A percentile compares a stretch with the other conserved stretches of the same genome.
phyloP scores from a whole-genome alignment of 805 yeast species.

The Candida ponderosae region DNA sequence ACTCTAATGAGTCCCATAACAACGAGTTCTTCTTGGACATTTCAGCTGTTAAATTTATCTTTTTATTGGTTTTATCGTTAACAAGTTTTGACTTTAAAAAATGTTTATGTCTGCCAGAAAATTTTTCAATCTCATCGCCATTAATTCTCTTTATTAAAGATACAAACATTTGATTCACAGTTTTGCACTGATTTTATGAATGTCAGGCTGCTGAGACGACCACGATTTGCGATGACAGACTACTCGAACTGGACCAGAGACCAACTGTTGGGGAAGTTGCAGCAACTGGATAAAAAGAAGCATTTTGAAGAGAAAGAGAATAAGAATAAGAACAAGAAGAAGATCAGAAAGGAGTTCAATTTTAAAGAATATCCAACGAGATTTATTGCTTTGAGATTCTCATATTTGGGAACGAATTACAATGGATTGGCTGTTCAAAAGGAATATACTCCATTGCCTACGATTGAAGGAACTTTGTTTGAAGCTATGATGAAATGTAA shows the following conservation, averaged over 20 bases:
- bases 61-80: constrained; percentile 1
- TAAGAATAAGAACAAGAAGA: constrained; percentile 8
- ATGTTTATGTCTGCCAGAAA: background rate
- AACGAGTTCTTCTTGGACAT: constrained; percentile 33
- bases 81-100: constrained; percentile 5
- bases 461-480: constrained; percentile 74
- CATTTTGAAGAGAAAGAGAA: constrained; percentile 5
- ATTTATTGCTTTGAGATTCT: constrained; percentile 71
- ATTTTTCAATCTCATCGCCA: background rate
- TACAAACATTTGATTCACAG: background rate
- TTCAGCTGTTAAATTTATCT: constrained; percentile 17
- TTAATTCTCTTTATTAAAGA: background rate
- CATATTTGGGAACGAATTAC: constrained; percentile 92
- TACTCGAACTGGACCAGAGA: constrained; percentile 60
- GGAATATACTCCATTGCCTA: constrained; percentile 70
- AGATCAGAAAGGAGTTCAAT: constrained; percentile 45
- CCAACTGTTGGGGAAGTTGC: constrained; percentile 50
- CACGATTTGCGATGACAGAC: constrained; percentile 15
- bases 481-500: constrained; percentile 63
- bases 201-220: too few relatives aligned
- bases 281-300: constrained; percentile 40
- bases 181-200: too few relatives aligned
- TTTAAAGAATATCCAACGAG: constrained; percentile 57
- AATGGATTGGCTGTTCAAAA: constrained; percentile 83
- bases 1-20: constrained; percentile 51